A percentile compares a stretch with the other conserved stretches of the same genome.
These are phyloP conservation scores for Agrostemma githago DNA, from an alignment of 148 eudicot species.

Conservation along the genomic window DNA sequence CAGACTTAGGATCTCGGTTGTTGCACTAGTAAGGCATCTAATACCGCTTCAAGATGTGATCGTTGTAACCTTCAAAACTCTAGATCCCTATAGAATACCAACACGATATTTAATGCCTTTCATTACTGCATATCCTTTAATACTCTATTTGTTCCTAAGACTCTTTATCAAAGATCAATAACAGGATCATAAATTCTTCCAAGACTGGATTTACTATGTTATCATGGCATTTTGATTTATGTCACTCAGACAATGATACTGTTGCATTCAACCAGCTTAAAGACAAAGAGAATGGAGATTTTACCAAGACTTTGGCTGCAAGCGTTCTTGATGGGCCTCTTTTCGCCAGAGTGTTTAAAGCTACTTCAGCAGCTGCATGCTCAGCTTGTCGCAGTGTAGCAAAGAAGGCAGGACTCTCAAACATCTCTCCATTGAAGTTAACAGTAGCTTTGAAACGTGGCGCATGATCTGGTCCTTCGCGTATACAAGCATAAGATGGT, in stretches of 20 bases:
- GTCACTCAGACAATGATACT: neutral
- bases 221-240: neutral
- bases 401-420: conserved; percentile 48
- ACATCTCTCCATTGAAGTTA: conserved; percentile 50
- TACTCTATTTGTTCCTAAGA: neutral
- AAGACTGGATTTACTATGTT: neutral
- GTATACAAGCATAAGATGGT: conserved; percentile 52
- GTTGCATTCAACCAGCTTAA: neutral
- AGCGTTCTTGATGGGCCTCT: conserved; percentile 52
- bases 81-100: no score
- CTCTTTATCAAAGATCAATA: neutral
- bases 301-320: conserved; percentile 51
- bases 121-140: no score
- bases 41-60: no score
- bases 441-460: conserved; percentile 58
- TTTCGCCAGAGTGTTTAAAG: conserved; percentile 42
- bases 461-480: conserved; percentile 62
- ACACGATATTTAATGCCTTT: no score
- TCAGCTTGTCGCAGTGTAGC: conserved; percentile 52
- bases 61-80: no score
- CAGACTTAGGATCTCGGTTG: no score
- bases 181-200: neutral
- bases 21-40: no score
- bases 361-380: conserved; percentile 65
- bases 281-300: neutral